Evolutionary conservation across 2,329 filamentous ascomycete genomes (phyloP).

Genomic region (Ophiocordyceps camponoti-floridani): DNA sequence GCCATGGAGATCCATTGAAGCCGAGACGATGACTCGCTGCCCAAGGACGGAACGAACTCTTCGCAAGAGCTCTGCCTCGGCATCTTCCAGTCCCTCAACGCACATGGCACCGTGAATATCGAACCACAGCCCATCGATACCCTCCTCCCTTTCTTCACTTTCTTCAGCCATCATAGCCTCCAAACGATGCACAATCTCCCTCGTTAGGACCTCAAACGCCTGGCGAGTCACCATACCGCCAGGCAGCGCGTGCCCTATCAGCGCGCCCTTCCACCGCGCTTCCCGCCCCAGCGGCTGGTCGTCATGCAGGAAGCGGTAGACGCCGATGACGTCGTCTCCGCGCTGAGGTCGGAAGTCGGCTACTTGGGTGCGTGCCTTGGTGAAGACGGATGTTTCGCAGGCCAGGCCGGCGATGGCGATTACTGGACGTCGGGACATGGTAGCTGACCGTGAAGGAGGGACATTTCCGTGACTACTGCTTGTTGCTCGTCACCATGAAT

Average conservation of each 20-base stretch:
- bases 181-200: conserved; percentile 22
- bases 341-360: conserved; percentile 29
- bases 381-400: conserved; percentile 35
- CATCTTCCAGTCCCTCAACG: conserved; percentile 28
- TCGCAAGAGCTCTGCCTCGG: conserved; percentile 26
- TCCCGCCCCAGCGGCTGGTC: conserved; percentile 20
- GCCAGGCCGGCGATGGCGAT: conserved; percentile 34
- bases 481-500: no score
- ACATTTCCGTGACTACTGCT: no score
- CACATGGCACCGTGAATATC: conserved; percentile 39
- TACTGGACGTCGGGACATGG: no score
- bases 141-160: no score
- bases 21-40: conserved; percentile 25
- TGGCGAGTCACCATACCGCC: conserved; percentile 27
- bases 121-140: conserved; percentile 32
- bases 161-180: conserved; percentile 13
- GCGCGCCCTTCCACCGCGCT: conserved; percentile 28
- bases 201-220: conserved; percentile 25
- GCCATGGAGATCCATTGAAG: conserved; percentile 37
- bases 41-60: conserved; percentile 27
- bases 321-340: conserved; percentile 21
- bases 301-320: conserved; percentile 25
- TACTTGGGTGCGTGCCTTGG: conserved; percentile 27
- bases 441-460: no score
- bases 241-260: conserved; percentile 32